Base-by-base conservation (phyloP, 306 rosid genomes). In the Vigna trinervia region DNA sequence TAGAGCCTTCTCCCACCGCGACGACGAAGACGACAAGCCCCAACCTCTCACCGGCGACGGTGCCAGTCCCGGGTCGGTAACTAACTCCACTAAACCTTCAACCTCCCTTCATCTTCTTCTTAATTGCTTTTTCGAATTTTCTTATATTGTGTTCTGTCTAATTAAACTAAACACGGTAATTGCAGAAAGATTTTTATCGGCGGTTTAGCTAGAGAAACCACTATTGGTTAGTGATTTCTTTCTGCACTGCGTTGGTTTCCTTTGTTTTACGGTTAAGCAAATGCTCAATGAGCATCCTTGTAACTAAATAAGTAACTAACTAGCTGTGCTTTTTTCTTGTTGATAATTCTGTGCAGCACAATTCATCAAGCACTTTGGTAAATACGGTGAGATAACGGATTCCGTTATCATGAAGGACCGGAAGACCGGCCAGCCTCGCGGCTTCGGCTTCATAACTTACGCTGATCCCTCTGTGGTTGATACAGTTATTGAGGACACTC, bases 391-490 rank as follows among this genome's bases (percentile, higher is more conserved):
- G 77, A 91, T 93, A 81, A 84, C 89, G 12, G 98, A 93, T 82
- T 93, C 98, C 1, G 97, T 91, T 56, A 91, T 93, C 84, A 91
- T 93, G 98, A 93, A 93, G 93, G 98, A 93, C 79, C 79, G 98
- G 58, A 90, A 93, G 56, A 93, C 92, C 1, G 98, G 97, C 32
- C 98, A 91, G 67, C 98, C 98, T 63, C 93, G 98, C 28, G 98
- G 98, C 8, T 93, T 93, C 1, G 98, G 98, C 82, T 93, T 93
- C 82, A 91, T 93, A 78, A 93, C 98, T 0, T 93, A 91, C 38
- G 95, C 93, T 0, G 97, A 93, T 75, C 90, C 86, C 62, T 83
- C 92, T 62, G 98, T 93, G 78, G 98, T 93, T 81, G 98, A 93
- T 81, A 87, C 78, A 80, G 98, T 93, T 46, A 93, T 93, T 57